Evolutionary conservation across 768 basidiomycete species (phyloP).

Genomic region (Lentinula edodes): DNA sequence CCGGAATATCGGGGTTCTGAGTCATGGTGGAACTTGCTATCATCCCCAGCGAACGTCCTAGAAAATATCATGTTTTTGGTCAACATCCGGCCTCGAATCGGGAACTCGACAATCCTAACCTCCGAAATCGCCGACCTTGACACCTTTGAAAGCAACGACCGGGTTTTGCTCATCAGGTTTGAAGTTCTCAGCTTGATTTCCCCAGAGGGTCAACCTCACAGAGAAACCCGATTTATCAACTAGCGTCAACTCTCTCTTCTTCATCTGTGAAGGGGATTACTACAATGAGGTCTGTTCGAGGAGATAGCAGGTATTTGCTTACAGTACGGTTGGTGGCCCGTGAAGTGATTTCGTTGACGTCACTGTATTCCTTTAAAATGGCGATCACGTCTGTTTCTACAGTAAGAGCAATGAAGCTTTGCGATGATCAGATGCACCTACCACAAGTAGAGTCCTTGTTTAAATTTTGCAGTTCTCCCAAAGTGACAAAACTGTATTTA

Average conservation of each 20-base stretch:
- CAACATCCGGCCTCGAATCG: background rate
- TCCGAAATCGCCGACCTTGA: constrained; percentile 89
- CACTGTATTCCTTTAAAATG: constrained; percentile 73
- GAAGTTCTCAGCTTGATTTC: constrained; percentile 87
- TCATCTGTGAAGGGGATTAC: constrained; percentile 42
- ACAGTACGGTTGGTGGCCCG: constrained; percentile 70
- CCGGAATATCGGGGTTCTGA: constrained; percentile 89
- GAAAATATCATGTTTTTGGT: background rate
- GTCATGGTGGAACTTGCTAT: constrained; percentile 74
- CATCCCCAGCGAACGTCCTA: constrained; percentile 84
- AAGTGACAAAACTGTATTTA: constrained; percentile 75
- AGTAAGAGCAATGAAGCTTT: constrained; percentile 8
- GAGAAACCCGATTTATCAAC: constrained; percentile 79
- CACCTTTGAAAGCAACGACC: constrained; percentile 90
- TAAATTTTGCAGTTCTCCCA: constrained; percentile 55
- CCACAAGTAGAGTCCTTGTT: constrained; percentile 83
- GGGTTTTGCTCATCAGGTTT: constrained; percentile 47
- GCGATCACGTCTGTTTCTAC: constrained; percentile 71
- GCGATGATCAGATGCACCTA: constrained; percentile 29
- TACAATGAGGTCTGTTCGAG: background rate
- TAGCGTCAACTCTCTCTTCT: constrained; percentile 84
- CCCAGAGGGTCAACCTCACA: constrained; percentile 90
- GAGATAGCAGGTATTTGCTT: constrained; percentile 10
- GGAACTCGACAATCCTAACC: constrained; percentile 33
- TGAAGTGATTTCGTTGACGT: constrained; percentile 65